Base-by-base conservation (phyloP, 192 early-diverging fungal genomes). In the Globomyces pollinis-pini region DNA sequence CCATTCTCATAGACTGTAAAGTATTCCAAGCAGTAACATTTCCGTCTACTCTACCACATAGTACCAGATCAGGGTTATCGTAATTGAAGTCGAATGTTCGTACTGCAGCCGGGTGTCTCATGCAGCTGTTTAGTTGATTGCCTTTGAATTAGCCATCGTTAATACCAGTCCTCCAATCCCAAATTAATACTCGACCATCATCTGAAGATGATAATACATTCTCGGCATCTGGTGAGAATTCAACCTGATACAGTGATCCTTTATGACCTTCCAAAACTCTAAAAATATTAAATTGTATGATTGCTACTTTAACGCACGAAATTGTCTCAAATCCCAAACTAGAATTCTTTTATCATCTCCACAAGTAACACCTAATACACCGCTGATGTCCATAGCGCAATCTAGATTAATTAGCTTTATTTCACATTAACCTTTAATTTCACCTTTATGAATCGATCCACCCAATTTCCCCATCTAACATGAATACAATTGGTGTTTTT, bases 81-180 rank as follows among this genome's bases (percentile, higher is more conserved):
- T 71, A 64, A 36, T 64, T 67, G 43, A 72, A 68, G 29, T 66
- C 72, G 52, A 79, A 67, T 5, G 50, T 68, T 16, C 74, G 50
- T 6, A 81, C 66, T 11, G 79, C 71, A 11, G 76, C 33, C 1
- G 73, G 61, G 54, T 81, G 79, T 15, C 69, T 42, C 32, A 79
- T 65, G 42, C 68, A 47, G 8, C 23, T 9, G 23, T 68, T 21
- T 69, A 70, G 8, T 51, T 50, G 1, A 70, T 29, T 29, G 61
- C 28, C 1, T 56, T 20, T 43, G 60, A 63, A 70, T 50, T 9
- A 29, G 59, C 23, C 39, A 18, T n/a, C 13, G 15, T 7, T 50
- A 56, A 56, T 52, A 70, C 78, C 78, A n/a, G 68, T 70, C 28
- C 42, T 63, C 75, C 79, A 81, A 12, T 81, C 70, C 77, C 77